A percentile compares a stretch with the other conserved stretches of the same genome.
phyloP scores from a whole-genome alignment of 2,329 filamentous ascomycete species.

The Stenocarpella maydis region DNA sequence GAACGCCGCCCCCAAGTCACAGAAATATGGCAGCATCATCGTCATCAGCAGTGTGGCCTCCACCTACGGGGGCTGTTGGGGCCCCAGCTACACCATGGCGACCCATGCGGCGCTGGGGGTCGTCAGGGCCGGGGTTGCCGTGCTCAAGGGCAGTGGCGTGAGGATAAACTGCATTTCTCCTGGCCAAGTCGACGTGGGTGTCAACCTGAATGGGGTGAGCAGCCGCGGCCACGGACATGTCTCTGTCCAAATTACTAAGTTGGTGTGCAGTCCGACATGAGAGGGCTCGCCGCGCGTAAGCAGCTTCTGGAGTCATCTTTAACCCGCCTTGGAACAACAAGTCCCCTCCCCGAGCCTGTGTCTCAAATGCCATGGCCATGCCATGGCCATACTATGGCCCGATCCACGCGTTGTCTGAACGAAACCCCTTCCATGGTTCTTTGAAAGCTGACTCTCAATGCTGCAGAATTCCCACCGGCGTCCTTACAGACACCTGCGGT shows the following conservation, averaged over 20 bases:
- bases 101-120: slow-evolving; percentile 68
- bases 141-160: slow-evolving; percentile 65
- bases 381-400: no score
- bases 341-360: no score
- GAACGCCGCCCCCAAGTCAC: slow-evolving; percentile 67
- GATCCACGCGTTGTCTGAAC: no score
- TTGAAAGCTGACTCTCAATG: no score
- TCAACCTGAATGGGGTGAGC: slow-evolving; percentile 53
- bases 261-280: slow-evolving; percentile 52
- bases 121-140: slow-evolving; percentile 64
- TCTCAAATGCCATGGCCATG: no score
- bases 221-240: not conserved
- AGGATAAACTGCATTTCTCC: slow-evolving; percentile 63
- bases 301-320: no score
- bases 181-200: slow-evolving; percentile 51
- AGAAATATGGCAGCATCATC: slow-evolving; percentile 68
- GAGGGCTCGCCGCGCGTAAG: slow-evolving; percentile 58
- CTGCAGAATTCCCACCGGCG: slow-evolving; percentile 65
- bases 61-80: slow-evolving; percentile 66
- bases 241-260: not conserved
- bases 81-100: slow-evolving; percentile 67
- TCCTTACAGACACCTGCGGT: slow-evolving; percentile 59
- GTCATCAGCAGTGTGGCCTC: slow-evolving; percentile 67
- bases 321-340: no score
- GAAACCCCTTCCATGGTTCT: no score